Evolutionary conservation across 805 yeast genomes (phyloP).

Genomic region (Blastobotrys parvus): DNA sequence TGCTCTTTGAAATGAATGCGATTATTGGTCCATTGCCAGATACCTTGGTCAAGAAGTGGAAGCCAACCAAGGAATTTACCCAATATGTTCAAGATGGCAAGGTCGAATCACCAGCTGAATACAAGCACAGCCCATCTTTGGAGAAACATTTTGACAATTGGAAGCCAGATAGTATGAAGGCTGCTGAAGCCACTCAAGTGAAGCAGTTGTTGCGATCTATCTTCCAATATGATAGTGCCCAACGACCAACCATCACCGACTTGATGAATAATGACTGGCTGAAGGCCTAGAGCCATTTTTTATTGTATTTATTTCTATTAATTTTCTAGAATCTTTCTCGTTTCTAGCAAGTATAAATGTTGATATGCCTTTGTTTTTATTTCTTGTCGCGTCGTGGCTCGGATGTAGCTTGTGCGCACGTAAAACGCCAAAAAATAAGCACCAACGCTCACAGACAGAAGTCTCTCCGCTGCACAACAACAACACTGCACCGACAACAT

Average conservation of each 20-base stretch:
- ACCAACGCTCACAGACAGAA: background rate
- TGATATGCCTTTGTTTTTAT: background rate
- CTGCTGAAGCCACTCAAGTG: constrained; percentile 4
- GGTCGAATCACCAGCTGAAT: constrained; percentile 3
- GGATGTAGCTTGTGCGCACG: too few relatives aligned
- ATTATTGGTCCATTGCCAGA: constrained; percentile 5
- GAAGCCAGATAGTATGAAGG: constrained; percentile 1
- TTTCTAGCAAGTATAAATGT: too few relatives aligned
- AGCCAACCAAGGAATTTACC: constrained; percentile 4
- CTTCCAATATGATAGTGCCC: constrained; percentile 55
- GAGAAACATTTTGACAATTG: constrained; percentile 6
- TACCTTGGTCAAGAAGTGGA: constrained; percentile 4
- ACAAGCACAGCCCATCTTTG: constrained; percentile 4
- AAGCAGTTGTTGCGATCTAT: constrained; percentile 33
- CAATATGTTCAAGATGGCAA: constrained; percentile 4
- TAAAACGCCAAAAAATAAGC: background rate
- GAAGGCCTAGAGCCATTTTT: background rate
- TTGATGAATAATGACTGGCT: constrained; percentile 69
- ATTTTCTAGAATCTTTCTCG: too few relatives aligned
- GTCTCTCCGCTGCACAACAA: too few relatives aligned
- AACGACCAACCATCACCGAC: constrained; percentile 60
- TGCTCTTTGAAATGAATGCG: constrained; percentile 4
- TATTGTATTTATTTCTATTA: background rate
- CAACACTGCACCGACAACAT: background rate
- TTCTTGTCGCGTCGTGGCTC: too few relatives aligned